Evolutionary conservation across 441 rosid species (phyloP).

Genomic region (Populus trichocarpa): DNA sequence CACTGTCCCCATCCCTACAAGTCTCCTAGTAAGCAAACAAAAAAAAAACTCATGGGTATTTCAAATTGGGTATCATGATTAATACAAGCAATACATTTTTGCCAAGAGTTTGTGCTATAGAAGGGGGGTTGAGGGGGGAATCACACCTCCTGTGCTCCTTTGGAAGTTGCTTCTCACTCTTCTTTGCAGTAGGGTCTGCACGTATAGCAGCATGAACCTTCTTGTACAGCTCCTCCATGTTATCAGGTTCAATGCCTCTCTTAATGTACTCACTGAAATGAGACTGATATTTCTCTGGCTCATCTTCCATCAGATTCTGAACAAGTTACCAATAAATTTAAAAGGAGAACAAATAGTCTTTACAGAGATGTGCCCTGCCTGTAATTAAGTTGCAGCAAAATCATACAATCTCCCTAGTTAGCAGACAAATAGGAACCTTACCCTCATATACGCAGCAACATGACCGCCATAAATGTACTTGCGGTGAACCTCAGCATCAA

Average conservation of each 20-base stretch:
- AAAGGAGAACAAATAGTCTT: neutral
- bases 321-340: neutral
- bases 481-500: constrained; percentile 69
- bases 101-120: too few relatives aligned
- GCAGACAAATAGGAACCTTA: constrained; percentile 6
- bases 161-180: constrained; percentile 53
- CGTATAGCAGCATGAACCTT: constrained; percentile 88
- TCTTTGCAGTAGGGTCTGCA: constrained; percentile 65
- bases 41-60: neutral
- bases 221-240: constrained; percentile 67
- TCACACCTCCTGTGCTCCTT: constrained; percentile 71
- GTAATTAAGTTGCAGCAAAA: neutral
- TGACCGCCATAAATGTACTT: constrained; percentile 82
- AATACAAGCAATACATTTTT: too few relatives aligned
- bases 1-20: neutral
- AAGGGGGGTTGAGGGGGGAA: neutral
- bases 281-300: constrained; percentile 79
- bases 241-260: constrained; percentile 63
- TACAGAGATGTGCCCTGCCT: neutral
- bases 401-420: neutral
- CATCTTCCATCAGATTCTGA: constrained; percentile 71
- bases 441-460: constrained; percentile 75
- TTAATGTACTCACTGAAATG: constrained; percentile 66
- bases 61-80: too few relatives aligned
- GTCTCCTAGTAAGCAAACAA: too few relatives aligned